These are phyloP conservation scores for Aureobasidium vineae DNA, from an alignment of 2,329 filamentous ascomycete genomes.

Conservation along the genomic window DNA sequence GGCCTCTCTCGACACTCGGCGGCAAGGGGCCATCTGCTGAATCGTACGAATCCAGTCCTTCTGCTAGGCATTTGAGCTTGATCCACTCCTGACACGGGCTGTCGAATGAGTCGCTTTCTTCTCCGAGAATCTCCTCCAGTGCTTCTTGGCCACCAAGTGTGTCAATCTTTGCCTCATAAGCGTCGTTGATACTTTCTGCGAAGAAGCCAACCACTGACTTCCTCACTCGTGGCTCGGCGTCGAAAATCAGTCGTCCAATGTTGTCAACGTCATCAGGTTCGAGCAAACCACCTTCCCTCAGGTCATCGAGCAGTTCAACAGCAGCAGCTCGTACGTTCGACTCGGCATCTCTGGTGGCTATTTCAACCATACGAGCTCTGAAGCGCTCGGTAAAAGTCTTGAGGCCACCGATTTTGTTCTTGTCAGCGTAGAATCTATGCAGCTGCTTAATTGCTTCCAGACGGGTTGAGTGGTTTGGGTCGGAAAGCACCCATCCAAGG, in stretches of 20 bases:
- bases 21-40: conserved; percentile 55
- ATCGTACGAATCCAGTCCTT: conserved; percentile 80
- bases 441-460: conserved; percentile 87
- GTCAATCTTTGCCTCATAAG: conserved; percentile 75
- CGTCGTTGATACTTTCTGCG: conserved; percentile 77
- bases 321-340: conserved; percentile 73
- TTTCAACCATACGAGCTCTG: conserved; percentile 81
- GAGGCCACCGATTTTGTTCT: conserved; percentile 71
- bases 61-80: conserved; percentile 84
- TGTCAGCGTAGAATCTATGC: conserved; percentile 72
- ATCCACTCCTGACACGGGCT: conserved; percentile 77
- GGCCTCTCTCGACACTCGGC: conserved; percentile 47
- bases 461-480: conserved; percentile 69
- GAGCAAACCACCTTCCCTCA: conserved; percentile 80
- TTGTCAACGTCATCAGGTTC: conserved; percentile 90
- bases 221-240: conserved; percentile 77
- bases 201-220: conserved; percentile 92
- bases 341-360: conserved; percentile 84
- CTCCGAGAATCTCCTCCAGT: conserved; percentile 72
- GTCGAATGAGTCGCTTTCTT: conserved; percentile 62
- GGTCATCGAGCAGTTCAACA: conserved; percentile 75
- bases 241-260: conserved; percentile 84
- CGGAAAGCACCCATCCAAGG: conserved; percentile 91
- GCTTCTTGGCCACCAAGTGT: conserved; percentile 77
- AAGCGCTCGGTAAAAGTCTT: conserved; percentile 94